These are phyloP conservation scores for Xylaria palmicola DNA, from an alignment of 495 filamentous ascomycete species.

Conservation along the genomic window DNA sequence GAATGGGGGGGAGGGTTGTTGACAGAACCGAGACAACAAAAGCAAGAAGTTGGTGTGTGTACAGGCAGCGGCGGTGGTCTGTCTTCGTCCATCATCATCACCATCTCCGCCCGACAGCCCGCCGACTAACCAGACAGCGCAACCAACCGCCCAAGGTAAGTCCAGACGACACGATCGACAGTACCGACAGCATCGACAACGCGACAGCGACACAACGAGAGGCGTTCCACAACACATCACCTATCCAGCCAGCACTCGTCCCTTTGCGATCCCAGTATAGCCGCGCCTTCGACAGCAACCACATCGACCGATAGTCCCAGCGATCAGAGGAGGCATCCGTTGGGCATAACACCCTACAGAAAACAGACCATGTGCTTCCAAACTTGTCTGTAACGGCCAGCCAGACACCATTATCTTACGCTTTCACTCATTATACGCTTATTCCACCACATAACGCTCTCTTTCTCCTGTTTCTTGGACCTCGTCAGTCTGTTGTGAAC, in stretches of 20 bases:
- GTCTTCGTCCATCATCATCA: constrained; percentile 14
- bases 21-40: constrained; percentile 17
- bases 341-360: background rate
- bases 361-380: constrained; percentile 9
- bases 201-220: constrained; percentile 7
- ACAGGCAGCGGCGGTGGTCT: constrained; percentile 7
- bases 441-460: background rate
- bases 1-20: constrained; percentile 26
- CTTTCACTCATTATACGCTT: background rate
- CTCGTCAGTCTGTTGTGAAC: background rate
- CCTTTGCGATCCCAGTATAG: constrained; percentile 8
- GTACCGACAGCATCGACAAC: background rate
- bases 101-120: background rate
- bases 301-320: background rate
- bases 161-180: background rate
- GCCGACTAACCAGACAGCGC: constrained; percentile 7
- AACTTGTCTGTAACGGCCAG: background rate
- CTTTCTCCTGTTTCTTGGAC: background rate
- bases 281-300: constrained; percentile 8
- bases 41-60: constrained; percentile 6
- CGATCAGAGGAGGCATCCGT: background rate
- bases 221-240: constrained; percentile 25
- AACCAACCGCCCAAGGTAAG: constrained; percentile 6
- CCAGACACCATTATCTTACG: constrained; percentile 1
- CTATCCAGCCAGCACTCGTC: background rate